These are phyloP conservation scores for Fonsecaea pugnacius DNA, from an alignment of 2,329 filamentous ascomycete species.

Conservation along the genomic window DNA sequence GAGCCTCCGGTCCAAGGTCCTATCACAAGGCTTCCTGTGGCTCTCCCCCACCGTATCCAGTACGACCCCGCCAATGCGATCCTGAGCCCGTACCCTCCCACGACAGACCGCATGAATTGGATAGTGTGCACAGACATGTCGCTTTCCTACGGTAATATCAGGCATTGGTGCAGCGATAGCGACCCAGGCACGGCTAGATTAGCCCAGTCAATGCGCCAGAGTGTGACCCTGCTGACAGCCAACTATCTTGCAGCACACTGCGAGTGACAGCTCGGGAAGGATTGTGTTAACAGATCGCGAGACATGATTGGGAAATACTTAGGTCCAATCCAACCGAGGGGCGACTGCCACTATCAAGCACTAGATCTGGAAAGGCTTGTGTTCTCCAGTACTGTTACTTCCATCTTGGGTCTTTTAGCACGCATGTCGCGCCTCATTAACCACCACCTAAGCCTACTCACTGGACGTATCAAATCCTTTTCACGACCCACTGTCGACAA, in stretches of 20 bases:
- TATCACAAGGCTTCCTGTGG: background rate
- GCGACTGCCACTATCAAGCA: background rate
- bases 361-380: background rate
- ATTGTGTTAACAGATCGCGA: background rate
- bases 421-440: background rate
- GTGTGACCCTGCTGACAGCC: background rate
- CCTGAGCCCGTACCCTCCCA: background rate
- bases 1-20: background rate
- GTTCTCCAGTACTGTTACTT: background rate
- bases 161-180: background rate
- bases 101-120: background rate
- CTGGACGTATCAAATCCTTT: background rate
- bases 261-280: background rate
- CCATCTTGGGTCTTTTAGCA: background rate
- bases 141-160: background rate
- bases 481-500: background rate
- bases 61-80: background rate
- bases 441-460: background rate
- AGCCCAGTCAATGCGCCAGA: background rate
- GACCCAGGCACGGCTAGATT: background rate
- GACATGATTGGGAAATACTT: background rate
- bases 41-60: background rate
- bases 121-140: background rate
- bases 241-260: background rate
- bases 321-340: background rate